A percentile compares a stretch with the other conserved stretches of the same genome.
These are phyloP conservation scores for Neltuma alba DNA, from an alignment of 306 rosid species.

Conservation along the genomic window DNA sequence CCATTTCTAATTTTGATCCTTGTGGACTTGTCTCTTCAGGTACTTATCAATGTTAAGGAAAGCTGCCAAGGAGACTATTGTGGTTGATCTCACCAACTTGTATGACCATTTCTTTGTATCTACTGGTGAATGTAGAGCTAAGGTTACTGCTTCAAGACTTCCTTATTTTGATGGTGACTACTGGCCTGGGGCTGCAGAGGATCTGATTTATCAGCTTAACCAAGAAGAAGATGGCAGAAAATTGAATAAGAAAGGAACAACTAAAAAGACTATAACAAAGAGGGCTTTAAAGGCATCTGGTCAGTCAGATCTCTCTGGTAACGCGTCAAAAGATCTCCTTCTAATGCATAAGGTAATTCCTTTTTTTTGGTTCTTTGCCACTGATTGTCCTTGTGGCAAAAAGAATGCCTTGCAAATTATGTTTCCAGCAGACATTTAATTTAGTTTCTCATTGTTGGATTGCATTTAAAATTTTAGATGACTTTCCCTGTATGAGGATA, in stretches of 20 bases:
- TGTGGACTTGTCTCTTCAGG: slow-evolving; percentile 53
- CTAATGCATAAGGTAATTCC: slow-evolving; percentile 92
- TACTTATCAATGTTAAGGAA: slow-evolving; percentile 89
- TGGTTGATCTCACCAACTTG: slow-evolving; percentile 82
- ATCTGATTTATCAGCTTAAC: slow-evolving; percentile 87
- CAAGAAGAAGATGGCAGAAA: slow-evolving; percentile 98
- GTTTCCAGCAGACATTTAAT: background rate
- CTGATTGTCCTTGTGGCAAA: background rate
- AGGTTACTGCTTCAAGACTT: slow-evolving; percentile 93
- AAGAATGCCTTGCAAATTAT: slow-evolving; percentile 21
- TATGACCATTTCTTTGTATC: slow-evolving; percentile 91
- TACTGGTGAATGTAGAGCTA: slow-evolving; percentile 80
- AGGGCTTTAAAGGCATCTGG: slow-evolving; percentile 95
- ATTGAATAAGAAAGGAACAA: slow-evolving; percentile 87
- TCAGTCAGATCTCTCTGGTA: slow-evolving; percentile 93
- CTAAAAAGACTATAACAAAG: slow-evolving; percentile 83
- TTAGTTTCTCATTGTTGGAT: background rate
- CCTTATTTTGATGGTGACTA: slow-evolving; percentile 99
- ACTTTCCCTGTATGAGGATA: slow-evolving; percentile 9
- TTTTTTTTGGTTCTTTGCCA: slow-evolving; percentile 26
- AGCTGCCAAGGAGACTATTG: slow-evolving; percentile 85
- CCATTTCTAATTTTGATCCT: slow-evolving; percentile 36
- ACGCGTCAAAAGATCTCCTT: slow-evolving; percentile 90
- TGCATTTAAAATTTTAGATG: background rate
- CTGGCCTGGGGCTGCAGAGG: slow-evolving; percentile 99